Percentiles rank a stretch among this genome's conserved stretches.
phyloP scores from a whole-genome alignment of 2,329 filamentous ascomycete genomes.

The Sclerotinia trifoliorum region DNA sequence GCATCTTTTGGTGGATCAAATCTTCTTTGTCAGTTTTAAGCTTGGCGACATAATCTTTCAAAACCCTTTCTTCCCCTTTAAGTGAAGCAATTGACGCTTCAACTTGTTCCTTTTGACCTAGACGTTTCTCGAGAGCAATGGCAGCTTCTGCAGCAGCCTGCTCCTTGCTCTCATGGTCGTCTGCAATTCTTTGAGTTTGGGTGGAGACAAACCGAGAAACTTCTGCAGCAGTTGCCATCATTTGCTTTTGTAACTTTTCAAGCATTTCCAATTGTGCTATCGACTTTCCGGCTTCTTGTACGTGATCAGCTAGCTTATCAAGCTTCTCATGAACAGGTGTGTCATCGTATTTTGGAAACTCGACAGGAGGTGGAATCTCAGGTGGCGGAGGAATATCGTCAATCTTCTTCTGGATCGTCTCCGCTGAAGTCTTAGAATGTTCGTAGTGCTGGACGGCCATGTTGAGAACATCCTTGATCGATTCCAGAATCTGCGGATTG shows the following conservation, averaged over 20 bases:
- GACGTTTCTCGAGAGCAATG: slow-evolving; percentile 74
- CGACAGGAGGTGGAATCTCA: slow-evolving; percentile 57
- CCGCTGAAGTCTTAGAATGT: slow-evolving; percentile 69
- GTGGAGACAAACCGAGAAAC: slow-evolving; percentile 77
- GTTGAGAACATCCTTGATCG: slow-evolving; percentile 79
- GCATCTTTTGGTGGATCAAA: slow-evolving; percentile 73
- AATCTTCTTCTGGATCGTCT: slow-evolving; percentile 57
- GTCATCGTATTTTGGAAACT: slow-evolving; percentile 63
- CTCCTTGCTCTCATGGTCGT: slow-evolving; percentile 77
- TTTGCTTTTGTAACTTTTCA: slow-evolving; percentile 84
- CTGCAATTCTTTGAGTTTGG: slow-evolving; percentile 71
- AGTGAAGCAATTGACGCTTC: slow-evolving; percentile 51
- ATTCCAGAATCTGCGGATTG: slow-evolving; percentile 83
- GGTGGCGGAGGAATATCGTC: slow-evolving; percentile 51
- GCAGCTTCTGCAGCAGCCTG: slow-evolving; percentile 77
- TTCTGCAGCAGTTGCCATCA: slow-evolving; percentile 79
- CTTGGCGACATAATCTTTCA: slow-evolving; percentile 54
- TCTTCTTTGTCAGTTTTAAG: slow-evolving; percentile 65
- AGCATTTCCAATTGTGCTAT: slow-evolving; percentile 76
- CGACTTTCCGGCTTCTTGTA: slow-evolving; percentile 64
- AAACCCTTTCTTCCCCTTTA: slow-evolving; percentile 60
- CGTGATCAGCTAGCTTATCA: slow-evolving; percentile 60
- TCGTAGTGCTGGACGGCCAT: slow-evolving; percentile 86
- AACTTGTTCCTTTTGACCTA: slow-evolving; percentile 62
- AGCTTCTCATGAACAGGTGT: slow-evolving; percentile 57